phyloP scores from a whole-genome alignment of 2,329 filamentous ascomycete species.

The Talaromyces sp. region DNA sequence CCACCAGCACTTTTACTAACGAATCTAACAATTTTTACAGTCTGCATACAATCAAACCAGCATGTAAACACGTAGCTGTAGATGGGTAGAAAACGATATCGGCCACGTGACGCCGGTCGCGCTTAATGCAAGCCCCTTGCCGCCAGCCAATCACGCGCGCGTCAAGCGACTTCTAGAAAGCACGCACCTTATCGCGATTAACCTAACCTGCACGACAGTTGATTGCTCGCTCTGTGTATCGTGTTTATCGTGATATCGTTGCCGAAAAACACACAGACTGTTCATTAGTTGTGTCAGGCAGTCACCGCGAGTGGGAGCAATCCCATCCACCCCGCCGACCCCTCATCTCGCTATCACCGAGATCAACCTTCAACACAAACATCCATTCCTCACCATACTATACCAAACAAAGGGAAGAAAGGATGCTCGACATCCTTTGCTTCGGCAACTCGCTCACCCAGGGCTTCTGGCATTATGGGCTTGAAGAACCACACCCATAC shows the following conservation, averaged over 20 bases:
- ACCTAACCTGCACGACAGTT: not conserved
- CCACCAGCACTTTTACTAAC: too few species aligned
- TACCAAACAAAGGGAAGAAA: not conserved
- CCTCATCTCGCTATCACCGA: not conserved
- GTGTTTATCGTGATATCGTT: not conserved
- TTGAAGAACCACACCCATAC: conserved; percentile 49
- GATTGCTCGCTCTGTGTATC: not conserved
- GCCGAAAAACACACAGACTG: not conserved
- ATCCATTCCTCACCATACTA: not conserved
- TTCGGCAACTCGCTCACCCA: conserved; percentile 62
- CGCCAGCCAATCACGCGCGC: not conserved
- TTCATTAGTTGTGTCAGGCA: not conserved
- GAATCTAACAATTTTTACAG: too few species aligned
- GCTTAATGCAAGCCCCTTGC: not conserved
- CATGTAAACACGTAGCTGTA: not conserved
- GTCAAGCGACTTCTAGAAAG: not conserved
- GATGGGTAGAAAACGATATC: not conserved
- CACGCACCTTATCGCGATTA: not conserved
- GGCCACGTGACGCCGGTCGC: not conserved
- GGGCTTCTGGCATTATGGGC: conserved; percentile 46
- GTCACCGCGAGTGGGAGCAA: not conserved
- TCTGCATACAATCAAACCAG: too few species aligned
- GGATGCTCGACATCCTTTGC: conserved; percentile 47
- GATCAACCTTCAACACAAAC: not conserved
- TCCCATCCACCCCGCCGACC: not conserved